These are phyloP conservation scores for Domatiomyces globalis DNA, from an alignment of 2,329 filamentous ascomycete species.

Conservation along the genomic window DNA sequence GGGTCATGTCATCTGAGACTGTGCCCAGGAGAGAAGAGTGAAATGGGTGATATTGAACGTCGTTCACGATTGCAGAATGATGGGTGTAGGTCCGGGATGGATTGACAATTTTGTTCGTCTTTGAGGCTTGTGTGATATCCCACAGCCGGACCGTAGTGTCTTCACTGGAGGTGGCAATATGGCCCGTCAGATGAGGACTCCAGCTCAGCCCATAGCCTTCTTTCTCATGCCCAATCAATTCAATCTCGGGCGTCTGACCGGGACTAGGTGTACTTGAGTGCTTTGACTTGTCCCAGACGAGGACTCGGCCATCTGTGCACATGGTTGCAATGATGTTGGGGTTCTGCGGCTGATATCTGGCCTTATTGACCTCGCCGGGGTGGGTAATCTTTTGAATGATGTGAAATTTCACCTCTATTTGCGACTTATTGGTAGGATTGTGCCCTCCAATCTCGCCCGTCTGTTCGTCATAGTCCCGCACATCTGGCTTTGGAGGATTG, in stretches of 20 bases:
- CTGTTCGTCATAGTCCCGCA: conserved; percentile 79
- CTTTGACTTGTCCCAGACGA: conserved; percentile 94
- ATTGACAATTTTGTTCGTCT: conserved; percentile 54
- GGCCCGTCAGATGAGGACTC: conserved; percentile 71
- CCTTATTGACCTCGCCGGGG: conserved; percentile 95
- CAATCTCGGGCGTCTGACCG: conserved; percentile 65
- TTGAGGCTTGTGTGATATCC: conserved; percentile 68
- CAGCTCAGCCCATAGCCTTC: conserved; percentile 91
- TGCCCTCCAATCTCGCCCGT: conserved; percentile 89
- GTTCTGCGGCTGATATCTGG: conserved; percentile 93
- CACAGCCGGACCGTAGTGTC: conserved; percentile 85
- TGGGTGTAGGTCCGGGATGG: conserved; percentile 68
- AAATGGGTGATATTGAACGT: conserved; percentile 87
- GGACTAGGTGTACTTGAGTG: conserved; percentile 65
- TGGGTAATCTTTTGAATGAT: conserved; percentile 95
- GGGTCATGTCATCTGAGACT: conserved; percentile 85
- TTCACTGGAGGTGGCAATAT: conserved; percentile 78
- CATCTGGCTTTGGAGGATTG: conserved; percentile 55
- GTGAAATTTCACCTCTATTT: conserved; percentile 64
- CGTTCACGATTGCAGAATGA: conserved; percentile 84
- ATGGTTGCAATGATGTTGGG: conserved; percentile 92
- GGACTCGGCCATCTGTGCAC: conserved; percentile 70
- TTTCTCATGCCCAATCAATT: conserved; percentile 66
- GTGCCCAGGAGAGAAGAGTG: conserved; percentile 76
- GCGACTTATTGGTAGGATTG: conserved; percentile 49